Conservation (phyloP, 345 rosid genomes). For the Cardamine occulta region DNA sequence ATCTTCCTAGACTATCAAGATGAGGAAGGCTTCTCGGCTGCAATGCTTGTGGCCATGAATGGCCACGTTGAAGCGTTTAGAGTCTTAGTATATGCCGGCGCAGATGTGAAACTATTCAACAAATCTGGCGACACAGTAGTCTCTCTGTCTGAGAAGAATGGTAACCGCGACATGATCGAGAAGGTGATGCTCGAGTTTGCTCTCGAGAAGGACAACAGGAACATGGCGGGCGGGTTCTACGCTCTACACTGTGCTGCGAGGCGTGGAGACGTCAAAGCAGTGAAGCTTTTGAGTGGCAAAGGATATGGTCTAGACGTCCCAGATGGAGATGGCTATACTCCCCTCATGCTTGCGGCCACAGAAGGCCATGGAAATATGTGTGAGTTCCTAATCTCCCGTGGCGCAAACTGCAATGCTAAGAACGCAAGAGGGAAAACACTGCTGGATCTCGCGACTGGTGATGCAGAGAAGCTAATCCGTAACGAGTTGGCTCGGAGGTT, state of each 20-base stretch:
- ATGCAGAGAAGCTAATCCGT: conserved; percentile 59
- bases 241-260: conserved; percentile 98
- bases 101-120: conserved; percentile 80
- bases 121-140: conserved; percentile 78
- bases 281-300: conserved; percentile 58
- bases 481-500: conserved; percentile 72
- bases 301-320: conserved; percentile 75
- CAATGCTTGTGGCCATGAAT: conserved; percentile 80
- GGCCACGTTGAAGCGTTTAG: conserved; percentile 85
- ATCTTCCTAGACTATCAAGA: conserved; percentile 76
- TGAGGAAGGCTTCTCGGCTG: conserved; percentile 80
- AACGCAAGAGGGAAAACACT: conserved; percentile 71
- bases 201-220: conserved; percentile 73
- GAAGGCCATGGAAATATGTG: conserved; percentile 73
- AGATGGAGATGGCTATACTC: conserved; percentile 86
- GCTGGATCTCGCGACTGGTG: conserved; percentile 60
- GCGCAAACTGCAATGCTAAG: conserved; percentile 65
- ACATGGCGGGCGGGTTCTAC: conserved; percentile 72
- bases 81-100: conserved; percentile 77
- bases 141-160: conserved; percentile 64
- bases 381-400: conserved; percentile 61
- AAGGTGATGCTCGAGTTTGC: conserved; percentile 95
- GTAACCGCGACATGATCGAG: conserved; percentile 69
- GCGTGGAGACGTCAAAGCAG: conserved; percentile 81
- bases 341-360: conserved; percentile 91